A percentile compares a stretch with the other conserved stretches of the same genome.
These are phyloP conservation scores for Ascochyta koolunga DNA, from an alignment of 2,329 filamentous ascomycete species.

Conservation along the genomic window DNA sequence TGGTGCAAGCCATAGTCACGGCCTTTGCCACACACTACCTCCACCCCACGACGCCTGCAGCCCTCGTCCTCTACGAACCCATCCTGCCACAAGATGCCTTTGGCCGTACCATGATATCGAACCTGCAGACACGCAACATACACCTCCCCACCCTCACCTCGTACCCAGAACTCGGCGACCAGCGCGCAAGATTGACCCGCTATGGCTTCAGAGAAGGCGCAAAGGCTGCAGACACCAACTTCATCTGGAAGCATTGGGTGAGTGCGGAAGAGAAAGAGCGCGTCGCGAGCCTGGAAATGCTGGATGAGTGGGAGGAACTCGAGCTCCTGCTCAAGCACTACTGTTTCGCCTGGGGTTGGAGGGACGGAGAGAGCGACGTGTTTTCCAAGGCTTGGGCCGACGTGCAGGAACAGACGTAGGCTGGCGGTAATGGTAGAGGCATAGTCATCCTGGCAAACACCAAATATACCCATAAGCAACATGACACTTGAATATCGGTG, in stretches of 20 bases:
- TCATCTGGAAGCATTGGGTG: conserved; percentile 82
- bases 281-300: conserved; percentile 78
- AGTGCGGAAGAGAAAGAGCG: conserved; percentile 73
- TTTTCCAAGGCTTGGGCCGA: conserved; percentile 44
- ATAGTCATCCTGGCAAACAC: background rate
- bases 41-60: conserved; percentile 57
- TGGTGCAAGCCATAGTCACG: conserved; percentile 68
- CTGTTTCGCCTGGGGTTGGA: conserved; percentile 87
- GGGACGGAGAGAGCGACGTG: conserved; percentile 52
- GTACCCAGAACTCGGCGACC: conserved; percentile 72
- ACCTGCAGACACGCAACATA: conserved; percentile 82
- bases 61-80: conserved; percentile 85
- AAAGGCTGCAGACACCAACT: conserved; percentile 65
- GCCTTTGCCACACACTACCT: conserved; percentile 44
- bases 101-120: conserved; percentile 88
- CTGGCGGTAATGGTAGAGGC: background rate
- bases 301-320: conserved; percentile 98
- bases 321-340: conserved; percentile 86
- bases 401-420: conserved; percentile 25
- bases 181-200: conserved; percentile 68
- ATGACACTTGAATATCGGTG: background rate
- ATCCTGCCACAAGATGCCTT: conserved; percentile 84
- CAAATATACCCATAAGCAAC: background rate
- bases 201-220: conserved; percentile 69
- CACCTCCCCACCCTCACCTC: conserved; percentile 79